phyloP scores from a whole-genome alignment of 441 rosid species.

The Pelargonium cotyledonis region DNA sequence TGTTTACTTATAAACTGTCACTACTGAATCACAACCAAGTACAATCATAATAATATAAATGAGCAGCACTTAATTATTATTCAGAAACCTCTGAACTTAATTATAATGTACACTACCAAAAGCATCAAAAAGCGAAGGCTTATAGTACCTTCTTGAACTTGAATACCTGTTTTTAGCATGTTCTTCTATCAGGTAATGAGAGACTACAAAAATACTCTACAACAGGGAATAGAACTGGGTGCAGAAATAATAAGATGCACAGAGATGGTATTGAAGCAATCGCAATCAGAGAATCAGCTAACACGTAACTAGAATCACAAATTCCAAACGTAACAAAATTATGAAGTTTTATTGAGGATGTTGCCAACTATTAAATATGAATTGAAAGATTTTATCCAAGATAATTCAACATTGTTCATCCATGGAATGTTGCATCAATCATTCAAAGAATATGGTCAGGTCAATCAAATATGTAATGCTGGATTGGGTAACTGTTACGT shows the following conservation, averaged over 20 bases:
- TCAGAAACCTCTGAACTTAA: background rate
- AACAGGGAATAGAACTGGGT: background rate
- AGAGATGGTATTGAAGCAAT: background rate
- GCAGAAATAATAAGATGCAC: background rate
- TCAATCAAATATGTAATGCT: background rate
- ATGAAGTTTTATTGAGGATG: background rate
- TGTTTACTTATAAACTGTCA: no score
- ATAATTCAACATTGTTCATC: background rate
- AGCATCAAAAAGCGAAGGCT: background rate
- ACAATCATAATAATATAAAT: no score
- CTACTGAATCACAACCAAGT: no score
- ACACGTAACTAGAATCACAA: background rate
- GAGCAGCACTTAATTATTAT: background rate
- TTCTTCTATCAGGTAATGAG: background rate
- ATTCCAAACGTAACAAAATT: background rate
- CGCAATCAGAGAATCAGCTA: background rate
- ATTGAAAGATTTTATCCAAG: background rate
- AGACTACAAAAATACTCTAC: background rate
- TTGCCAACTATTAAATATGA: background rate
- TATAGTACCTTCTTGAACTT: background rate
- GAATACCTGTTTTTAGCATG: background rate
- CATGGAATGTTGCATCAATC: background rate
- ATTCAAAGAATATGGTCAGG: background rate
- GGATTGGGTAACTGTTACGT: background rate
- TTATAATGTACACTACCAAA: background rate